These are phyloP conservation scores for Ogataea salicorniae DNA, from an alignment of 805 yeast genomes.

Conservation along the genomic window DNA sequence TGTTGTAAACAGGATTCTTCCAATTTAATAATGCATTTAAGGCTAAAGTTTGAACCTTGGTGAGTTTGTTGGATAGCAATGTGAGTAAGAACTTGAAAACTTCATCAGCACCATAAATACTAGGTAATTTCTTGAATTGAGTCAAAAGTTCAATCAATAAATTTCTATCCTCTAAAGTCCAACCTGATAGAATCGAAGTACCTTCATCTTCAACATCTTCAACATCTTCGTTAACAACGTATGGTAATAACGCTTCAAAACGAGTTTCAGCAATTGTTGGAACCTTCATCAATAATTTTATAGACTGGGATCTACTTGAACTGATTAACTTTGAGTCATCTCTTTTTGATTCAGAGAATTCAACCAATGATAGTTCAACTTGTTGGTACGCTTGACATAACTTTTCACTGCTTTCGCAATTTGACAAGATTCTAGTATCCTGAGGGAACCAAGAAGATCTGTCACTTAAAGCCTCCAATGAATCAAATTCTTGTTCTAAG, in stretches of 20 bases:
- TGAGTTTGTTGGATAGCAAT: conserved; percentile 55
- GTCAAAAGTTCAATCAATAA: conserved; percentile 57
- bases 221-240: conserved; percentile 38
- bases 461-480: conserved; percentile 7
- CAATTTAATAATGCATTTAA: conserved; percentile 63
- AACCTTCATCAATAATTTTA: conserved; percentile 51
- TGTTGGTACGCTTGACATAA: conserved; percentile 31
- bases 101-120: conserved; percentile 45
- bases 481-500: conserved; percentile 12
- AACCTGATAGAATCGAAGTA: conserved; percentile 17
- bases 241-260: conserved; percentile 51
- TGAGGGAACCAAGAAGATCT: conserved; percentile 37
- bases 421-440: conserved; percentile 41
- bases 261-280: conserved; percentile 68
- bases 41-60: conserved; percentile 66
- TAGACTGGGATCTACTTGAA: conserved; percentile 48
- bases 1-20: conserved; percentile 51
- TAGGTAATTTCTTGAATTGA: conserved; percentile 57
- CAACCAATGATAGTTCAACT: conserved; percentile 34
- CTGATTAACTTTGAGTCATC: conserved; percentile 36
- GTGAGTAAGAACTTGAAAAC: conserved; percentile 49
- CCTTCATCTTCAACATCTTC: conserved; percentile 29
- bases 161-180: conserved; percentile 44
- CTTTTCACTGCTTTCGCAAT: conserved; percentile 27
- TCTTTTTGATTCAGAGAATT: conserved; percentile 31